Evolutionary conservation across 1,284 basidiomycete genomes (phyloP), one percentile per base, ranked within the genome.

Genomic region (Fomes fomentarius): DNA sequence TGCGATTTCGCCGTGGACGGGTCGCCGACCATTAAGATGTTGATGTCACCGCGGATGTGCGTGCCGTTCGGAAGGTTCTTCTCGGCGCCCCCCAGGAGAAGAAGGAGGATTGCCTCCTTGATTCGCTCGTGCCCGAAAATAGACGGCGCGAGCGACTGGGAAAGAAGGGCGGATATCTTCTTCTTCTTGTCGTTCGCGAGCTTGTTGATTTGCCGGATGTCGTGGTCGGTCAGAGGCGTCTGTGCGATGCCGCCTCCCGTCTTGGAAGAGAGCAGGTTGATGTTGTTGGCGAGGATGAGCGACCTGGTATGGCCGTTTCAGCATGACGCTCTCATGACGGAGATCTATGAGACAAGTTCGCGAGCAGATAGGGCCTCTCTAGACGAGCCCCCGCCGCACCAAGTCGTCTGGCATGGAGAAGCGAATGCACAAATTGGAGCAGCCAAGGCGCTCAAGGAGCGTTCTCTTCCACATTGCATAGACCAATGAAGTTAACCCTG

Each of bases 1-100:
- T 99, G 97, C 42, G 92, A 95, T 77, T 99, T 99, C 34, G 97
- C 97, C 0, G 97, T 99, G 12, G 91, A 94, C 3, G 97, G 97
- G 74, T 99, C 97, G 62, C 97, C 97, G 60, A 99, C 95, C 96
- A 99, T 98, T 66, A 99, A 85, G 66, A 99, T 83, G 75, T 99
- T 99, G 81, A 99, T 99, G 72, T 99, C 97, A 53, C 97, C 97
- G 80, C 97, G 91, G 68, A 99, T 98, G 69, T 99, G 97, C 6
- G 96, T 98, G 31, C 97, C 97, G 68, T 99, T 98, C 21, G 91
- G 85, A 55, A 99, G 74, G 71, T 99, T 99, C 83, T 99, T 99
- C 76, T 99, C 96, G 53, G 93, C 91, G 35, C 97, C 97, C 40
- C 96, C 96, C 37, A 99, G 85, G 10, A 99, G 83, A 14, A 99